Evolutionary conservation across 768 basidiomycete species (phyloP).

Genomic region (Naganishia vaughanmartiniae): DNA sequence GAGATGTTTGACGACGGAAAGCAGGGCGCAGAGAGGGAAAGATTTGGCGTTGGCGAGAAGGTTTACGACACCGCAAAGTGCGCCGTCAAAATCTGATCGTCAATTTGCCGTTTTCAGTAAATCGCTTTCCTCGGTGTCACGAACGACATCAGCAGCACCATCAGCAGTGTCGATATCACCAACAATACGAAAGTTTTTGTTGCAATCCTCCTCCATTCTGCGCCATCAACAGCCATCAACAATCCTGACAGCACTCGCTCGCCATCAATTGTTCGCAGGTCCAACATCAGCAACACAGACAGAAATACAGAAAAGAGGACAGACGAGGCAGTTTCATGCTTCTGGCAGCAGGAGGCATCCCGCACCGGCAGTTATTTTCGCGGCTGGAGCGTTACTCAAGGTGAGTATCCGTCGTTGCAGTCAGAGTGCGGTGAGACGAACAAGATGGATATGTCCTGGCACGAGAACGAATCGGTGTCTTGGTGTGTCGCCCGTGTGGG

Average conservation of each 20-base stretch:
- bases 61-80: neutral
- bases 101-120: neutral
- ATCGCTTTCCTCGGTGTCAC: neutral
- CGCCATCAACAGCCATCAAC: neutral
- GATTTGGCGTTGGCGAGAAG: neutral
- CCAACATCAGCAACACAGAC: neutral
- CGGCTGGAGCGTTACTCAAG: slow-evolving; percentile 18
- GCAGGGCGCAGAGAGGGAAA: neutral
- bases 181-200: neutral
- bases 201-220: neutral
- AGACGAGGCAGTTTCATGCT: neutral
- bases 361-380: slow-evolving; percentile 10
- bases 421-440: no score
- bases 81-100: neutral
- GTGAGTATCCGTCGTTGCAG: neutral
- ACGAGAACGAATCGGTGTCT: no score
- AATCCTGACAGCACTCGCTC: neutral
- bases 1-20: no score
- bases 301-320: neutral
- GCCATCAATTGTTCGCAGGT: neutral
- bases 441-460: no score
- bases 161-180: neutral
- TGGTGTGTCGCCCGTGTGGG: neutral
- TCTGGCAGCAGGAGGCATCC: neutral
- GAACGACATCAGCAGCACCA: neutral